Evolutionary conservation across 2,329 filamentous ascomycete genomes (phyloP).

Genomic region (Talaromyces sp.): DNA sequence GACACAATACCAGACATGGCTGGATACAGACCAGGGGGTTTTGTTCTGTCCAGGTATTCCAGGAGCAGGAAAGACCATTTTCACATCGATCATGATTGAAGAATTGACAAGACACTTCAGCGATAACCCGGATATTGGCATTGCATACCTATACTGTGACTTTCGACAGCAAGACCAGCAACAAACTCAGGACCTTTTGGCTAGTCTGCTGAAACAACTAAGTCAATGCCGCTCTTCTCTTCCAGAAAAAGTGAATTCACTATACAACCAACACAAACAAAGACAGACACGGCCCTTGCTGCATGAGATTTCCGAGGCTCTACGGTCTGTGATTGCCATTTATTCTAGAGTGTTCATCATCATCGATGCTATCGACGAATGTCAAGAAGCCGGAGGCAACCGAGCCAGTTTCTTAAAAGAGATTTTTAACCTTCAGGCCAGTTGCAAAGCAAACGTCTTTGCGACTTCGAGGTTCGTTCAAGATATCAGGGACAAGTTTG

Average conservation of each 20-base stretch:
- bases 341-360: conserved; percentile 23
- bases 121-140: conserved; percentile 18
- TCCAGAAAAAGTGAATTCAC: conserved; percentile 21
- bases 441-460: conserved; percentile 21
- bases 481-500: conserved; percentile 20
- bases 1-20: conserved; percentile 14
- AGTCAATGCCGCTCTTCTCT: conserved; percentile 18
- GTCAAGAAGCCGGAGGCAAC: conserved; percentile 8
- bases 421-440: conserved; percentile 17
- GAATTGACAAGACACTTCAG: conserved; percentile 26
- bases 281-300: conserved; percentile 20
- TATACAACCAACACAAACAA: conserved; percentile 21
- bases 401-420: conserved; percentile 15
- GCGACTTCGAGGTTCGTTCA: conserved; percentile 28
- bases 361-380: conserved; percentile 32
- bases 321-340: conserved; percentile 14
- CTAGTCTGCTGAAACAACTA: conserved; percentile 38
- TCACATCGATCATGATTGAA: conserved; percentile 41
- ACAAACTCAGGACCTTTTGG: conserved; percentile 25
- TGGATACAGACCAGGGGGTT: conserved; percentile 17
- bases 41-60: conserved; percentile 48
- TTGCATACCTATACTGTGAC: conserved; percentile 46
- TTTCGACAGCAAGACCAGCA: conserved; percentile 38
- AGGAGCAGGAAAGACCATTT: conserved; percentile 48
- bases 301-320: conserved; percentile 17